Evolutionary conservation across 805 yeast genomes (phyloP), one percentile per base, ranked within the genome.

Genomic region (Candida cerambycidarum): DNA sequence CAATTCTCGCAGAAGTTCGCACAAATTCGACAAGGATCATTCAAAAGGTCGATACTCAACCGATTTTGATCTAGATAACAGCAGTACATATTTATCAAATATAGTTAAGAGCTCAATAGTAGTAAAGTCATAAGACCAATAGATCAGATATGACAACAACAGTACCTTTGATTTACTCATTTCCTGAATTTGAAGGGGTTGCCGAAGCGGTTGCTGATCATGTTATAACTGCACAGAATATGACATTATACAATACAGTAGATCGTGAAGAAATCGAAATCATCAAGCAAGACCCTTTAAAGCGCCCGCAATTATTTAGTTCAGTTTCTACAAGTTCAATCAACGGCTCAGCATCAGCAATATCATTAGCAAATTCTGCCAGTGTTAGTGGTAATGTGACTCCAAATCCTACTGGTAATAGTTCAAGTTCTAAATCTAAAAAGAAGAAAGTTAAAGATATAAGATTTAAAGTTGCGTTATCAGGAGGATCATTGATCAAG

Each of bases 191-290:
- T 57, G 73, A 81, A 21, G 93, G 87, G 13, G 97, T 92, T 24
- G 97, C 98, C 2, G 95, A 86, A 42, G 98, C 98, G 17, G 96
- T 92, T 21, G 97, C 97, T 1, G 97, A 93, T 64, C 96, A 90
- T 63, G 84, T 92, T 38, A 80, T 89, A 27, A 79, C 86, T 21
- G 95, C 96, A 10, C 98, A 93, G 66, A 87, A 90, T 57, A 65
- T 76, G 47, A 78, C 89, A 8, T 66, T 85, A 29, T 77, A 71
- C 55, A 61, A 65, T 46, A 66, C 74, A 1, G 53, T 65, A 46
- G 75, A 71, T 48, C 54, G 47, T 21, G 51, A 55, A 13, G 62
- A 62, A 48, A 67, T 69, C 29, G 59, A 52, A 30, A 43, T 52
- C n/a, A 48, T 62, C 43, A 62, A 65, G 55, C 61, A 59, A 33